phyloP scores from a whole-genome alignment of 371 early-diverging fungal genomes.

The Dinochytrium kinnereticum region DNA sequence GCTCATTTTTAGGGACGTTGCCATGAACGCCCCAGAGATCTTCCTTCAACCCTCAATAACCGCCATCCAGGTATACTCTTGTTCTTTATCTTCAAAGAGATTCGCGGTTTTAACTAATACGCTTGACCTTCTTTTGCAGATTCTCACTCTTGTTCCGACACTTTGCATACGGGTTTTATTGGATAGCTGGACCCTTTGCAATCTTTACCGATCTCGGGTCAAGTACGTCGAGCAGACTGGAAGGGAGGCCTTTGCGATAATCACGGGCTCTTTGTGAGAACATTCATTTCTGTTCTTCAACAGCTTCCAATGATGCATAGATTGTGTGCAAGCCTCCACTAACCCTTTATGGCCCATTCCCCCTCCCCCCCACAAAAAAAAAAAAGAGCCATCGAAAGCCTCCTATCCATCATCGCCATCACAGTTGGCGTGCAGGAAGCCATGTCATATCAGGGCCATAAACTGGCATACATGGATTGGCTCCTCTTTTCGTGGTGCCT shows the following conservation, averaged over 20 bases:
- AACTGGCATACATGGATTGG: conserved; percentile 18
- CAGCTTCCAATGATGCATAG: no score
- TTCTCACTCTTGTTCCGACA: conserved; percentile 7
- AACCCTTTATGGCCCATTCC: background rate
- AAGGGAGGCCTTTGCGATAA: conserved; percentile 8
- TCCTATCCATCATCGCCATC: conserved; percentile 10
- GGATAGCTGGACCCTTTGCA: conserved; percentile 1
- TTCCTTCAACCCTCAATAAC: no score
- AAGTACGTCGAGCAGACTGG: conserved; percentile 15
- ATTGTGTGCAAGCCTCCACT: no score
- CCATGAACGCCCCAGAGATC: no score
- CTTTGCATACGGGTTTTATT: conserved; percentile 1
- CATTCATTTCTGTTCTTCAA: background rate
- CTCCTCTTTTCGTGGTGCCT: conserved; percentile 19
- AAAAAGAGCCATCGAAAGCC: background rate
- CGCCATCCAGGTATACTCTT: no score
- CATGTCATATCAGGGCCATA: background rate
- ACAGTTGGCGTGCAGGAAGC: conserved; percentile 13
- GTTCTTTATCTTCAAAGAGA: no score
- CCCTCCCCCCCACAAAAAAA: no score
- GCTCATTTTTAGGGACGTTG: conserved; percentile 16
- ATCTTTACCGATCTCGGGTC: background rate
- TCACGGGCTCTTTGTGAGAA: conserved; percentile 4
- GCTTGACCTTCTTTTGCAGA: no score
- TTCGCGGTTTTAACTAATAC: no score